Percentiles rank a stretch among this genome's conserved stretches.
Conservation (phyloP, 371 early-diverging fungal species). For the Cladochytrium tenue region DNA sequence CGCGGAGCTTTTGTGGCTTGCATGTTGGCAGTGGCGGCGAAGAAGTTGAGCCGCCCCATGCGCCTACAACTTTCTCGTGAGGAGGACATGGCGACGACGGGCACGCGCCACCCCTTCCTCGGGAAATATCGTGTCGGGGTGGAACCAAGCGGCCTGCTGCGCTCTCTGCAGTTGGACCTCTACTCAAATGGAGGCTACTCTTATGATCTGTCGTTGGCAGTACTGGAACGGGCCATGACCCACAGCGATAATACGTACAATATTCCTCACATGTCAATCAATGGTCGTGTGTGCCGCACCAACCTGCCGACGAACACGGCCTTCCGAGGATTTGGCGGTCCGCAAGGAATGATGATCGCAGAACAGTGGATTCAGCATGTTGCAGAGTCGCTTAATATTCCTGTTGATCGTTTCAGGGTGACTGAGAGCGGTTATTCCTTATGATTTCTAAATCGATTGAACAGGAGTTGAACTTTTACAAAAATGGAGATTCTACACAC, state of each 20-base stretch:
- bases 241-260: constrained; percentile 74
- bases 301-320: constrained; percentile 79
- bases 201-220: constrained; percentile 63
- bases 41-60: constrained; percentile 59
- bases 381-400: no score
- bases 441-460: background rate
- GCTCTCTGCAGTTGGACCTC: constrained; percentile 56
- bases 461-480: constrained; percentile 65
- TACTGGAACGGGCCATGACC: constrained; percentile 69
- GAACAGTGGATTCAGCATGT: constrained; percentile 72
- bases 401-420: no score
- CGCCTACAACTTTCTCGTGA: constrained; percentile 74
- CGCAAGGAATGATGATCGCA: constrained; percentile 74
- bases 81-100: constrained; percentile 74
- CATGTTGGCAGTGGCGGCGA: constrained; percentile 66
- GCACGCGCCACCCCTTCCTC: constrained; percentile 76
- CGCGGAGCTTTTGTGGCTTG: constrained; percentile 58
- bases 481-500: constrained; percentile 66
- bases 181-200: constrained; percentile 74
- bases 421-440: background rate
- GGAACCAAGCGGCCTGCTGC: constrained; percentile 56
- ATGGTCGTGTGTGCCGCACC: constrained; percentile 70
- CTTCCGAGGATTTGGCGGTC: constrained; percentile 74
- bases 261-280: constrained; percentile 61
- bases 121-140: constrained; percentile 72